Base-by-base conservation (phyloP, 805 yeast species). In the Brettanomyces sp. region DNA sequence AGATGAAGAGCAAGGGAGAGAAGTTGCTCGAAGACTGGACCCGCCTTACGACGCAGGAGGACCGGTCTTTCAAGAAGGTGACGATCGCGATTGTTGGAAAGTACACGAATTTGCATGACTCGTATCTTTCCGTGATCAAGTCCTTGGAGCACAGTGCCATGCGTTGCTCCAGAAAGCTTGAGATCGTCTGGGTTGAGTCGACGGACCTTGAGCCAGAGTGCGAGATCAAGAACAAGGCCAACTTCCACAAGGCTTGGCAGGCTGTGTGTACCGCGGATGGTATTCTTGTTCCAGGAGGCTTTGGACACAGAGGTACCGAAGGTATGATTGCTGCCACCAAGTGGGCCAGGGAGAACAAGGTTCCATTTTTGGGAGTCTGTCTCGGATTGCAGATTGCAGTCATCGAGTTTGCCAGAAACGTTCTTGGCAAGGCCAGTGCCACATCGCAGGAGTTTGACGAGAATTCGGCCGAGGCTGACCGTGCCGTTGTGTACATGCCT, bases 311-410 rank as follows among this genome's bases (percentile, higher is more conserved):
- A 67, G 99, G 99, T 68, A 87, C 88, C 49, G 98, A 93, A 69
- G 99, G 99, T 57, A 93, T 93, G 99, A 74, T 93, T 63, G 71
- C 86, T 36, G 99, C 98, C 49, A 95, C 97, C 46, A 84, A 86
- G 66, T 93, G 95, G 84, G 99, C 99, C n/a, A 82, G 99, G 70
- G 95, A 85, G 66, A 88, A 88, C 70, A 77, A 83, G 59, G 77
- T 88, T 48, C 99, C 99, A 43, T 93, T 83, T 68, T 74, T 93
- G 60, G 99, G 99, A 65, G 95, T 93, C 51, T 93, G 99, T 70
- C 77, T 93, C 47, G 99, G 99, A 50, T 79, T 93, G 70, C 99
- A 93, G 72, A 79, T 93, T 60, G 99, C 98, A 4, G 95, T 90
- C 37, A 89, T 93, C 59, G 99, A 93, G 65, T 89, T 81, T 63